Percentiles rank a stretch among this genome's conserved stretches.
phyloP scores from a whole-genome alignment of 2,329 filamentous ascomycete genomes.

The Penicillium sp. region DNA sequence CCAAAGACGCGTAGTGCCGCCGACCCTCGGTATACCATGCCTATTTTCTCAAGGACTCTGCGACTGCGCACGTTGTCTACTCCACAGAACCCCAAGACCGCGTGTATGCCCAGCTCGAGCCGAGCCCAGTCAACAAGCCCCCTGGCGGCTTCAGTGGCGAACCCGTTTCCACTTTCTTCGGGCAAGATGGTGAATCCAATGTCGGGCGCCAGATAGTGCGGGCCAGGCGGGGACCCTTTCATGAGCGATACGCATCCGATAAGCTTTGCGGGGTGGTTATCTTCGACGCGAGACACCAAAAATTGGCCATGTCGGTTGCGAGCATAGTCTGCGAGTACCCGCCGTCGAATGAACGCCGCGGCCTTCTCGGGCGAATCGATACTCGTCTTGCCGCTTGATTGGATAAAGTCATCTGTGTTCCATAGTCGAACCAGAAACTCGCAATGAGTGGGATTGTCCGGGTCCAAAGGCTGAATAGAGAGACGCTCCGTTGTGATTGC shows the following conservation, averaged over 20 bases:
- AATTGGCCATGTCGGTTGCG: conserved; percentile 9
- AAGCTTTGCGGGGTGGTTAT: neutral
- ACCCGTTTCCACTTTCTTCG: conserved; percentile 22
- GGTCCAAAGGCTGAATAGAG: conserved; percentile 13
- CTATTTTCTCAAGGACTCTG: conserved; percentile 20
- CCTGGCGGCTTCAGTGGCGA: conserved; percentile 21
- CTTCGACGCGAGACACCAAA: conserved; percentile 7
- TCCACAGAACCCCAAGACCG: conserved; percentile 19
- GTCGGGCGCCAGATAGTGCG: conserved; percentile 16
- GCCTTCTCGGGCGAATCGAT: conserved; percentile 8
- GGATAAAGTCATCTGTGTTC: conserved; percentile 17
- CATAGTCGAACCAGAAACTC: conserved; percentile 14
- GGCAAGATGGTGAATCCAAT: conserved; percentile 21
- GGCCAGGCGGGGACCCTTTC: conserved; percentile 12
- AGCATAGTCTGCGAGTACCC: conserved; percentile 5
- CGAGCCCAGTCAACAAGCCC: conserved; percentile 17
- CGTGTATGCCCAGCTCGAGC: conserved; percentile 10
- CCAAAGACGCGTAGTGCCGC: conserved; percentile 15
- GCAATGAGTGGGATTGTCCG: conserved; percentile 8
- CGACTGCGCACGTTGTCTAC: conserved; percentile 13
- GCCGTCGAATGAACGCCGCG: conserved; percentile 6
- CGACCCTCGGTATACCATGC: conserved; percentile 17
- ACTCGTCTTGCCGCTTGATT: conserved; percentile 7
- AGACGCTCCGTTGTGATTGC: conserved; percentile 13
- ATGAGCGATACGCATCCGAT: conserved; percentile 17